Percentiles rank a stretch among this genome's conserved stretches.
Evolutionary conservation across 2,329 filamentous ascomycete species (phyloP).

Genomic region (Colletotrichum cereale): DNA sequence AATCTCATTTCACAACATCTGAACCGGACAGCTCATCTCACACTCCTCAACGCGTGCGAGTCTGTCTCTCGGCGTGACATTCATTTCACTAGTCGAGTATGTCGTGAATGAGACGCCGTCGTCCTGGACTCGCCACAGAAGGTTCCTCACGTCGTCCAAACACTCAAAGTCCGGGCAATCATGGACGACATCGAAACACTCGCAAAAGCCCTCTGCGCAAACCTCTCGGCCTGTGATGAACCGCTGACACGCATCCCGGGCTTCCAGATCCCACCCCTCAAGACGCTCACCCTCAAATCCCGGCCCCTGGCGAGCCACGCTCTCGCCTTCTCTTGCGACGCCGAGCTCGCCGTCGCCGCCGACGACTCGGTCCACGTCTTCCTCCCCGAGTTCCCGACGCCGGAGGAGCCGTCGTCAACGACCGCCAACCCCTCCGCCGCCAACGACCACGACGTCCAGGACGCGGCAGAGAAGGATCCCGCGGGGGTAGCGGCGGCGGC

Average conservation of each 20-base stretch:
- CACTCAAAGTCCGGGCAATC: neutral
- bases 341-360: conserved; percentile 68
- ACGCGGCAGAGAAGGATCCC: conserved; percentile 44
- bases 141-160: fast-evolving
- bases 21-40: neutral
- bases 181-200: neutral
- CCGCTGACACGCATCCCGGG: neutral
- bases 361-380: conserved; percentile 67
- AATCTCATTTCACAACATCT: neutral
- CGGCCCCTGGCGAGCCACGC: conserved; percentile 59
- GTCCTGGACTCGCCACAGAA: neutral
- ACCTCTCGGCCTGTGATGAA: neutral
- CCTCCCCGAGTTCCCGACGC: conserved; percentile 58
- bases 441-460: conserved; percentile 1
- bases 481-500: conserved; percentile 45
- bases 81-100: neutral
- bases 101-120: neutral
- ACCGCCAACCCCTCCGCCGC: conserved; percentile 25
- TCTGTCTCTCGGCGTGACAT: too few relatives aligned
- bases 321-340: conserved; percentile 67
- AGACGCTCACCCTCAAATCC: conserved; percentile 58
- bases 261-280: conserved; percentile 59
- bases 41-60: too few relatives aligned
- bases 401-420: conserved; percentile 28
- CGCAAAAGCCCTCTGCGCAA: neutral